Evolutionary conservation across 352 stramenopile species (phyloP).

Genomic region (Phytophthora meadii): DNA sequence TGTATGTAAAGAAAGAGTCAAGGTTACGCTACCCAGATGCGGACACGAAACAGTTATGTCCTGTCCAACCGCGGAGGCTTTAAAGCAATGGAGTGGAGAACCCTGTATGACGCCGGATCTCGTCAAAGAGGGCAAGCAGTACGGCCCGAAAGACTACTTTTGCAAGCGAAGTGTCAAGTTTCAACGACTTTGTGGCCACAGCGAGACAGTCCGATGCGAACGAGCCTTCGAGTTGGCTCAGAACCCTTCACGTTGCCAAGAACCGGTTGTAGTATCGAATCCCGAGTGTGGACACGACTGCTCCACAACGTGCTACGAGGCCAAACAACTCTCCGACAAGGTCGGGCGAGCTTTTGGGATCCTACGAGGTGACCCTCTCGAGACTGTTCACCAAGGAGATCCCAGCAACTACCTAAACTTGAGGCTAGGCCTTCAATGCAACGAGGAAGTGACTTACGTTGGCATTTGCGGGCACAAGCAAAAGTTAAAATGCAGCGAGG

Average conservation of each 20-base stretch:
- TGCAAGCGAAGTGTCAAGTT: conserved; percentile 72
- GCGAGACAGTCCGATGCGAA: conserved; percentile 60
- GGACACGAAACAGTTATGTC: conserved; percentile 57
- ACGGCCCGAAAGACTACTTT: conserved; percentile 74
- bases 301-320: conserved; percentile 60
- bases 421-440: conserved; percentile 55
- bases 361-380: conserved; percentile 24
- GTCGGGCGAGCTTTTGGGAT: conserved; percentile 5
- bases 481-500: conserved; percentile 60
- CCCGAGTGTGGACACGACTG: conserved; percentile 77
- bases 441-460: conserved; percentile 36
- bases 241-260: conserved; percentile 49
- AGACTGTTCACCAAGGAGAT: conserved; percentile 41
- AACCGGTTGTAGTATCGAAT: conserved; percentile 57
- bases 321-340: conserved; percentile 17
- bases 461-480: conserved; percentile 53
- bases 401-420: conserved; percentile 45
- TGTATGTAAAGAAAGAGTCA: conserved; percentile 64
- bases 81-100: conserved; percentile 60
- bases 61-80: conserved; percentile 51
- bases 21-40: conserved; percentile 65
- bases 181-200: conserved; percentile 67
- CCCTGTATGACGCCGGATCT: conserved; percentile 41
- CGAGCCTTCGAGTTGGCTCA: conserved; percentile 74
- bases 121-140: conserved; percentile 65